A percentile compares a stretch with the other conserved stretches of the same genome.
Evolutionary conservation across 1,284 basidiomycete genomes (phyloP).

Genomic region (Amylostereum chailletii): DNA sequence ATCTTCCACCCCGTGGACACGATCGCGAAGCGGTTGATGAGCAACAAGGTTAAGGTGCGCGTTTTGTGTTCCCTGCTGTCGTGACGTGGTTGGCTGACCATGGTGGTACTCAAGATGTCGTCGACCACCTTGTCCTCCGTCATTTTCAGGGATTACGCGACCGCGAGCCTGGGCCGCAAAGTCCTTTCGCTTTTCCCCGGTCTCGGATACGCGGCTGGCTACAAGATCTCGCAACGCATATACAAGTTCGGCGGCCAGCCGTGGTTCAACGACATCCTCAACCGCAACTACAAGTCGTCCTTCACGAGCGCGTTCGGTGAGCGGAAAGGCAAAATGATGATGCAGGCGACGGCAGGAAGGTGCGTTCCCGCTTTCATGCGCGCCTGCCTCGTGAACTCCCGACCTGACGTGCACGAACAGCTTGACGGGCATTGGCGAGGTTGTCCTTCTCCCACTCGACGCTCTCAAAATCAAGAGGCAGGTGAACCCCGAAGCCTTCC

Average conservation of each 20-base stretch:
- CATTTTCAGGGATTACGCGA: slow-evolving; percentile 83
- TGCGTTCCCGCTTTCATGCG: slow-evolving; percentile 24
- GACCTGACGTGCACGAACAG: slow-evolving; percentile 27
- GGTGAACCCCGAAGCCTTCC: slow-evolving; percentile 94
- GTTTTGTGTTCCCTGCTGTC: neutral
- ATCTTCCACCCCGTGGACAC: slow-evolving; percentile 93
- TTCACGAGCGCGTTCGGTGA: slow-evolving; percentile 91
- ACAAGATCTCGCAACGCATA: slow-evolving; percentile 90
- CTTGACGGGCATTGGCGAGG: slow-evolving; percentile 94
- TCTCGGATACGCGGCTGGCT: slow-evolving; percentile 95
- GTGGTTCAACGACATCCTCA: slow-evolving; percentile 91
- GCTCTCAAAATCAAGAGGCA: slow-evolving; percentile 98
- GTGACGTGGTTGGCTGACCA: too few species aligned
- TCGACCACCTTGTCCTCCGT: slow-evolving; percentile 57
- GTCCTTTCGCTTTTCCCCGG: slow-evolving; percentile 94
- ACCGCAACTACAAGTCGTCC: slow-evolving; percentile 62
- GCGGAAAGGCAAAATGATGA: slow-evolving; percentile 91
- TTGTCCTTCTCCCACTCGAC: slow-evolving; percentile 90
- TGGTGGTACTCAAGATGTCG: slow-evolving; percentile 19
- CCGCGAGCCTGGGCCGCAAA: slow-evolving; percentile 62
- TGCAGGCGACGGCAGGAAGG: slow-evolving; percentile 93
- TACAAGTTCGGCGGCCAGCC: slow-evolving; percentile 99
- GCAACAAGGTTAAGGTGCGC: slow-evolving; percentile 79
- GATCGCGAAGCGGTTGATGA: slow-evolving; percentile 96
- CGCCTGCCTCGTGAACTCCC: neutral